Base-by-base conservation (phyloP, 2,329 filamentous ascomycete genomes). In the Verruconis gallopava region DNA sequence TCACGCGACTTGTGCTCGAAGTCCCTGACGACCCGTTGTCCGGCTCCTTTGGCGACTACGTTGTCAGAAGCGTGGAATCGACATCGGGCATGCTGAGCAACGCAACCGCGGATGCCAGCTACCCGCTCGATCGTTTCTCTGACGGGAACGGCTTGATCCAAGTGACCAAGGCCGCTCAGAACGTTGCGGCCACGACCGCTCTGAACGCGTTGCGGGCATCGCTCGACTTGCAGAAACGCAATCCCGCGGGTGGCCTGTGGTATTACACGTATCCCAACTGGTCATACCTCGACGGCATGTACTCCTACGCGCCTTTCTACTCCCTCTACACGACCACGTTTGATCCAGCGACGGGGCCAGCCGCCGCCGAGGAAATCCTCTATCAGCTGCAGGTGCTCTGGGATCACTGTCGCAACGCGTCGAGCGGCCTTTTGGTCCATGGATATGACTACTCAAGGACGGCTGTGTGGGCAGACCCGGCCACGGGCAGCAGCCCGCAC, bases 261-360 rank as follows among this genome's bases (percentile, higher is more conserved):
- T 62, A 62, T 37, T 61, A 54, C 38, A 49, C 53, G 4, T 72
- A 73, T 46, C 67, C 67, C 1, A 56, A 72, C 41, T 68, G 68
- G 61, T 68, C 65, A 49, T 73, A 72, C 47, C 56, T 71, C 3
- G 70, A 74, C 47, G 69, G 69, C 44, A 68, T 72, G 62, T 71
- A 63, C 56, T 69, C 66, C 0, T 55, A 67, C 6, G 56, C 62
- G 5, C 63, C 68, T 0, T 72, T 67, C 48, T 56, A 59, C 34
- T 48, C 62, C 1, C 43, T 55, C 1, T 57, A 57, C 20, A 39
- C 46, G 2, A 37, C 42, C 1, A 30, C 44, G 2, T 48, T 49
- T 20, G 41, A 37, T 3, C 34, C 42, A 12, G 21, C 30, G 2
- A 46, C 49, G 15, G 25, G 34, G 5, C 36, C 44, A 11, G 44